phyloP scores from a whole-genome alignment of 331 rosid genomes.

The Prunus yedoensis region DNA sequence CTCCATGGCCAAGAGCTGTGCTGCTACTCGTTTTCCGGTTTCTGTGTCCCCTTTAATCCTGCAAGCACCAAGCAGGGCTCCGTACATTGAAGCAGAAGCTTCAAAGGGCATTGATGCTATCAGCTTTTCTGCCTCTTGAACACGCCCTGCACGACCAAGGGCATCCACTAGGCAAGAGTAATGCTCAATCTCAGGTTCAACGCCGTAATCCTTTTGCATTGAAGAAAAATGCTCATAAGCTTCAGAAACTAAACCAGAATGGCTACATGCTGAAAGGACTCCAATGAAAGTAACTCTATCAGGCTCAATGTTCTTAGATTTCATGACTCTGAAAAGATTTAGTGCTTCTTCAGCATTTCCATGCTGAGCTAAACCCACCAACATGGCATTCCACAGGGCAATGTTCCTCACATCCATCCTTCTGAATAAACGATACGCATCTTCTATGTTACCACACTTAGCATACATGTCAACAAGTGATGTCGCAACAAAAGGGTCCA shows the following conservation, averaged over 20 bases:
- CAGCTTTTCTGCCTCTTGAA: constrained; percentile 71
- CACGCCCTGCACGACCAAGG: constrained; percentile 75
- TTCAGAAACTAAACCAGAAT: constrained; percentile 70
- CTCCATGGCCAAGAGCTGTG: constrained; percentile 57
- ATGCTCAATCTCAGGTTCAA: constrained; percentile 74
- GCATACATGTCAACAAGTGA: constrained; percentile 93
- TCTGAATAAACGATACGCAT: constrained; percentile 57
- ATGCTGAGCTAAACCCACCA: constrained; percentile 82
- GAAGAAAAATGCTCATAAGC: constrained; percentile 54
- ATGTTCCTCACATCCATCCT: constrained; percentile 42
- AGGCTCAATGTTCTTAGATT: constrained; percentile 46
- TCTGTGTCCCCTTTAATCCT: constrained; percentile 60
- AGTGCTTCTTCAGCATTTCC: constrained; percentile 81
- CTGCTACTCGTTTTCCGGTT: constrained; percentile 54
- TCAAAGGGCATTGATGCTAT: constrained; percentile 76
- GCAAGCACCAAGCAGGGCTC: constrained; percentile 75
- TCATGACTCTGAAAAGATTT: constrained; percentile 59
- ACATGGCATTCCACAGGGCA: constrained; percentile 84
- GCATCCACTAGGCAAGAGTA: constrained; percentile 82
- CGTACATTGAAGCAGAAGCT: constrained; percentile 79
- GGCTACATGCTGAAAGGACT: constrained; percentile 29
- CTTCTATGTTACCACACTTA: constrained; percentile 77
- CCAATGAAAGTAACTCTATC: constrained; percentile 81
- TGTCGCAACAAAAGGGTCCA: constrained; percentile 73
- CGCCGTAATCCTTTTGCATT: constrained; percentile 54